Base-by-base conservation (phyloP, 371 early-diverging fungal species). In the Zychaea mexicana region DNA sequence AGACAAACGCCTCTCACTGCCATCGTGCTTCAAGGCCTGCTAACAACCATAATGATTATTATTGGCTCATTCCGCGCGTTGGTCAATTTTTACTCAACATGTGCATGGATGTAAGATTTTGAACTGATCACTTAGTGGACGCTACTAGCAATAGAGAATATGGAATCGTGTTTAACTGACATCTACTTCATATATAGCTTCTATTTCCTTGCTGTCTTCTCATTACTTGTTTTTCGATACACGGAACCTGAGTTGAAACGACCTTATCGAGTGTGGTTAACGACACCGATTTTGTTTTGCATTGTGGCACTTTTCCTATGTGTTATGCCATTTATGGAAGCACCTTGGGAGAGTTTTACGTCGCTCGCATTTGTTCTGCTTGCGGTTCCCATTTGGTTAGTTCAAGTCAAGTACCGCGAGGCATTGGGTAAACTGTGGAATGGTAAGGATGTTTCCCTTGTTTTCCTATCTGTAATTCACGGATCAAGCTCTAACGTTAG, bases 51-150 rank as follows among this genome's bases (percentile, higher is more conserved):
- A 42, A 85, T 88, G 79, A 87, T 92, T 52, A 64, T 88, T 27
- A 72, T 87, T 2, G 92, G 92, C 0, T 79, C 85, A 2, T 93
- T 90, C 59, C 81, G 79, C 24, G 77, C 81, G 2, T 77, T 93
- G 8, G 87, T 93, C 56, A 92, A 89, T 61, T 89, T 93, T 59
- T 92, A 87, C 71, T 88, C 89, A 15, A 79, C 90, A 15, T 85
- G 87, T 45, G 88, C 91, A 2, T 93, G 92, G 92, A 66, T 88
- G 70, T 93, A 74, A 78, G 73, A 7, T 46, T 15, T 46, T 46
- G 19, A 46, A n/a, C n/a, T n/a, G n/a, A n/a, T n/a, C n/a, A n/a
- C n/a, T n/a, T n/a, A n/a, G n/a, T n/a, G n/a, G n/a, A n/a, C n/a
- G n/a, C n/a, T n/a, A n/a, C n/a, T n/a, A n/a, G n/a, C n/a, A n/a